Base-by-base conservation (phyloP, 192 early-diverging fungal genomes). In the Coemansia sp. region DNA sequence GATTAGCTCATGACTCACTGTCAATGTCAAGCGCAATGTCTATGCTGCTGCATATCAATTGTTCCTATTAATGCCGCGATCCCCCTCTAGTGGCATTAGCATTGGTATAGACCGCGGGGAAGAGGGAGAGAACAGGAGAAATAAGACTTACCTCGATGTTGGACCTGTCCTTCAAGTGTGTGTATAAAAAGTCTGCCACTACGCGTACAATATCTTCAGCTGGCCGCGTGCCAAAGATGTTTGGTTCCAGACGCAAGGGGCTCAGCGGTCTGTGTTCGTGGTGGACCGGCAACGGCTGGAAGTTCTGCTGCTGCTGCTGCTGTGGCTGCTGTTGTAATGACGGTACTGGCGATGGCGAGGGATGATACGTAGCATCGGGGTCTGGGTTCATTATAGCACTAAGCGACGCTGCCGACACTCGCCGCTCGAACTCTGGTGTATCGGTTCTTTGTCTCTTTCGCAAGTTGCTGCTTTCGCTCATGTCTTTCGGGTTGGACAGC, bases 131-230 rank as follows among this genome's bases (percentile, higher is more conserved):
- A 14, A 13, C 33, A 34, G 9, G 33, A 34, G 33, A 34, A 40
- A 40, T 22, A 6, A 1, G 31, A 0, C 57, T 44, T 36, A 41
- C 57, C 37, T 81, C 64, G 38, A 65, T 66, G 62, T 63, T 75
- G 2, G 68, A 50, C 11, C 72, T 65, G 50, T 75, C 75, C 44
- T 82, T 65, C 55, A 84, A 72, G 42, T 88, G 72, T 37, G 83
- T 72, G 41, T 66, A 82, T 50, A 90, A 58, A 70, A 92, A 90
- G 28, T 92, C 84, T 1, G 76, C 79, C 19, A 92, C 83, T 14
- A 79, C 66, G 48, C 71, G 78, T 3, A 84, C 79, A 40, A 90
- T 82, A 50, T 90, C 89, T 44, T 89, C 85, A 23, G 77, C 56
- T 15, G 87, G 87, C 57, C 79, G 74, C 2, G 67, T 42, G 37